Conservation (phyloP, 2,329 filamentous ascomycete genomes). For the Bertia moriformis region DNA sequence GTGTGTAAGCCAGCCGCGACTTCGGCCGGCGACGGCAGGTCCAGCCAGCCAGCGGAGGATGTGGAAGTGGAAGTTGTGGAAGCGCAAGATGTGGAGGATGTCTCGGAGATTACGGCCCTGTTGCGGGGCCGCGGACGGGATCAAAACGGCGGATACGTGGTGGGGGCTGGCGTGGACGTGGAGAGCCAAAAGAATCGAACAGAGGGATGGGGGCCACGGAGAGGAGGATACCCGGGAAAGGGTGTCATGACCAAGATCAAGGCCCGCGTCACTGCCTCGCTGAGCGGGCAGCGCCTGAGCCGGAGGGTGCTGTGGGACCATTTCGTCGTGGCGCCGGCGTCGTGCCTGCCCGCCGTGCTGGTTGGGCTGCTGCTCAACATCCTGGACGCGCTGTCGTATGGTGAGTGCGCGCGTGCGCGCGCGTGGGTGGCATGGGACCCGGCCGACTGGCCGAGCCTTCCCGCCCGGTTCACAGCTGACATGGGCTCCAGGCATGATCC, state of each 20-base stretch:
- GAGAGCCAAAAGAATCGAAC: constrained; percentile 19
- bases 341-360: constrained; percentile 70
- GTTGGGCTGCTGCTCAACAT: constrained; percentile 84
- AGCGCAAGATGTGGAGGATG: too few species aligned
- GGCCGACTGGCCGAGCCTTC: constrained; percentile 1
- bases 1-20: too few species aligned
- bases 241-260: constrained; percentile 13
- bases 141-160: too few species aligned
- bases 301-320: constrained; percentile 47
- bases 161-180: too few species aligned
- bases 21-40: too few species aligned
- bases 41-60: too few species aligned
- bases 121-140: too few species aligned
- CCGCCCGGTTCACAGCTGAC: constrained; percentile 3
- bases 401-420: constrained; percentile 22
- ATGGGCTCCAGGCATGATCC: constrained; percentile 57
- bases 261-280: constrained; percentile 13
- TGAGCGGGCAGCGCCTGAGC: constrained; percentile 49
- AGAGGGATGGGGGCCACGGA: constrained; percentile 1
- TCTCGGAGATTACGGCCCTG: too few species aligned
- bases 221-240: constrained; percentile 14
- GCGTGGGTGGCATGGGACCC: constrained; percentile 3
- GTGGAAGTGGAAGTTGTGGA: too few species aligned
- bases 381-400: constrained; percentile 87
- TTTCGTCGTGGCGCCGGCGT: constrained; percentile 50